Conservation (phyloP, 2,329 filamentous ascomycete species). For the Fragosphaeria purpurea region DNA sequence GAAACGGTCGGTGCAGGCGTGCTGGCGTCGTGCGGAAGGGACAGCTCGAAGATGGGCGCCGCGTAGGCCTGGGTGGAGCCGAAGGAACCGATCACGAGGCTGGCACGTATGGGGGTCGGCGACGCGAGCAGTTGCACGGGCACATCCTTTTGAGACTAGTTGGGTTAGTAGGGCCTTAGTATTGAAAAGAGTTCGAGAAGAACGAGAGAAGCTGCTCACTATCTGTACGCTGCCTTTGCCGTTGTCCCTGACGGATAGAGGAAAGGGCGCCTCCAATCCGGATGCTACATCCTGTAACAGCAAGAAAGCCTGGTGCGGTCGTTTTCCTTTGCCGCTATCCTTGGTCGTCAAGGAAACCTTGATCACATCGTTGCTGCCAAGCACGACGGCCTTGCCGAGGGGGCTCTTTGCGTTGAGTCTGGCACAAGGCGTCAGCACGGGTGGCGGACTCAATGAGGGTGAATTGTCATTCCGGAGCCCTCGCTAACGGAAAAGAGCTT, state of each 20-base stretch:
- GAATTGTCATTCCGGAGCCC: too few species aligned
- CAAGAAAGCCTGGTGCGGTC: constrained; percentile 90
- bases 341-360: constrained; percentile 75
- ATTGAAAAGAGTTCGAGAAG: neutral
- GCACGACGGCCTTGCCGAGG: constrained; percentile 51
- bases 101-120: constrained; percentile 61
- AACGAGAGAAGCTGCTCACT: constrained; percentile 44
- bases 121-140: constrained; percentile 69
- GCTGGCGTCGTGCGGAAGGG: constrained; percentile 53
- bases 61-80: constrained; percentile 61
- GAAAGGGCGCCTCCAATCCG: constrained; percentile 79
- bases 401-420: constrained; percentile 52
- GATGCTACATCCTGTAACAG: constrained; percentile 63
- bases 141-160: constrained; percentile 77
- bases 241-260: constrained; percentile 72
- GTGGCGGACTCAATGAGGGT: too few species aligned
- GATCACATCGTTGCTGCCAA: constrained; percentile 62
- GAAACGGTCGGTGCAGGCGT: constrained; percentile 48
- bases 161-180: neutral
- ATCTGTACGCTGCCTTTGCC: constrained; percentile 80
- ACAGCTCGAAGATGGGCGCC: constrained; percentile 62
- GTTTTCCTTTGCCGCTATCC: constrained; percentile 67
- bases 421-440: neutral
- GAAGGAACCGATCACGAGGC: constrained; percentile 77
- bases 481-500: neutral